Conservation (phyloP, 2,329 filamentous ascomycete genomes). For the Cladophialophora yegresii region DNA sequence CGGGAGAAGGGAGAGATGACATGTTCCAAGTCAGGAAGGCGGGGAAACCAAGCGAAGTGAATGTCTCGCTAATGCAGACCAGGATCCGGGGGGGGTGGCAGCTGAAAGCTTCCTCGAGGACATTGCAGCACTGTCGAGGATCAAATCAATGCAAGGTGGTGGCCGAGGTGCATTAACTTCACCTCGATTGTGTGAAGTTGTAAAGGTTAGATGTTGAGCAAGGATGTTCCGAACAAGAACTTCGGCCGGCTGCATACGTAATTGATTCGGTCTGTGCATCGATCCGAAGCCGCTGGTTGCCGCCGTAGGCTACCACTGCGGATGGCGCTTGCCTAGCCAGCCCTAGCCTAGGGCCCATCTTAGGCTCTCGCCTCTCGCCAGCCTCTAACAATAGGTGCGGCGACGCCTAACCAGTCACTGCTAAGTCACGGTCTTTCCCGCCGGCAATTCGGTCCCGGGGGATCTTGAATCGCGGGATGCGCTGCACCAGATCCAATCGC, state of each 20-base stretch:
- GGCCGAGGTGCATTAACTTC: not conserved
- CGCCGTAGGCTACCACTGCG: not conserved
- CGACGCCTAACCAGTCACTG: too few relatives aligned
- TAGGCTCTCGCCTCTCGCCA: too few relatives aligned
- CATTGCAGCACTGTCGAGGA: not conserved
- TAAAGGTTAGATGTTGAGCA: constrained; percentile 8
- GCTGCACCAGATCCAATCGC: not conserved
- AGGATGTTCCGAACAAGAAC: not conserved
- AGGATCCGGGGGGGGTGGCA: not conserved
- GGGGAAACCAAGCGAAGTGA: not conserved
- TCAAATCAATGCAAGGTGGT: not conserved
- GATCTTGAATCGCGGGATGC: too few relatives aligned
- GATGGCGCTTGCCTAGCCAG: not conserved
- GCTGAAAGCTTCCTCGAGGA: not conserved
- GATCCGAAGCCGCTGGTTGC: not conserved
- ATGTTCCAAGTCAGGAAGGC: not conserved
- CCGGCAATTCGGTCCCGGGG: not conserved
- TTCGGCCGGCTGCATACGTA: not conserved
- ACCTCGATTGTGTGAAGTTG: not conserved
- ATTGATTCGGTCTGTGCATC: not conserved
- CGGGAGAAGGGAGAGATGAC: not conserved
- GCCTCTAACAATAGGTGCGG: too few relatives aligned
- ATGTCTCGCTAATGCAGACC: not conserved
- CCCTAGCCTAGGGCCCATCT: not conserved
- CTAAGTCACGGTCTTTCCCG: too few relatives aligned